Evolutionary conservation across 2,329 filamentous ascomycete genomes (phyloP).

Genomic region (Bisporella sp.): DNA sequence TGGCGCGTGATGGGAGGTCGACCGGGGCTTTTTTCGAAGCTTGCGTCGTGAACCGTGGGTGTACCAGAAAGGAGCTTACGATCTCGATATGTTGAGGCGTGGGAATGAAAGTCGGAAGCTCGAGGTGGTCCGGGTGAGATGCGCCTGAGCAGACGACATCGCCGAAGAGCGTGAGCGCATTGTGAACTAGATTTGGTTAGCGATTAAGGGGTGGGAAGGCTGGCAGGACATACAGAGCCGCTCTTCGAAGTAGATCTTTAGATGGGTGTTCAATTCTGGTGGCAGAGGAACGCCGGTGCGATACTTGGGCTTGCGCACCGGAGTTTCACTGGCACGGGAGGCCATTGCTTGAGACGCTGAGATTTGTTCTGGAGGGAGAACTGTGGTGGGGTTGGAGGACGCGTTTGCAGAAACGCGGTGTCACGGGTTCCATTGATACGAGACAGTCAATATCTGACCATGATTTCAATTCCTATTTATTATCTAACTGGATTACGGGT

Average conservation of each 20-base stretch:
- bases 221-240: neutral
- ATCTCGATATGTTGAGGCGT: slow-evolving; percentile 68
- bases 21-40: slow-evolving; percentile 52
- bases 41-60: slow-evolving; percentile 72
- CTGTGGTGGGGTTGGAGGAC: too few species aligned
- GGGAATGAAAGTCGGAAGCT: slow-evolving; percentile 52
- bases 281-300: neutral
- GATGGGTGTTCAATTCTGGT: neutral
- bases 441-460: too few species aligned
- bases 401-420: too few species aligned
- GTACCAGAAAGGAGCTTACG: slow-evolving; percentile 73
- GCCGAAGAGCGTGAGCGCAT: slow-evolving; percentile 57
- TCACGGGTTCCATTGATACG: too few species aligned
- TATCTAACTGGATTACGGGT: too few species aligned
- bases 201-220: neutral
- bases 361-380: too few species aligned
- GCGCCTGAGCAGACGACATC: slow-evolving; percentile 52
- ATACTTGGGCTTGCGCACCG: neutral
- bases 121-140: slow-evolving; percentile 27
- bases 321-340: neutral
- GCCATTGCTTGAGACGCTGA: neutral
- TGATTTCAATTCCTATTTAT: too few species aligned
- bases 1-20: slow-evolving; percentile 57
- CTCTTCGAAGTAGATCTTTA: neutral
- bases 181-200: slow-evolving; percentile 33